Percentiles rank a stretch among this genome's conserved stretches.
Conservation (phyloP, 345 rosid species). For the Murraya paniculata region DNA sequence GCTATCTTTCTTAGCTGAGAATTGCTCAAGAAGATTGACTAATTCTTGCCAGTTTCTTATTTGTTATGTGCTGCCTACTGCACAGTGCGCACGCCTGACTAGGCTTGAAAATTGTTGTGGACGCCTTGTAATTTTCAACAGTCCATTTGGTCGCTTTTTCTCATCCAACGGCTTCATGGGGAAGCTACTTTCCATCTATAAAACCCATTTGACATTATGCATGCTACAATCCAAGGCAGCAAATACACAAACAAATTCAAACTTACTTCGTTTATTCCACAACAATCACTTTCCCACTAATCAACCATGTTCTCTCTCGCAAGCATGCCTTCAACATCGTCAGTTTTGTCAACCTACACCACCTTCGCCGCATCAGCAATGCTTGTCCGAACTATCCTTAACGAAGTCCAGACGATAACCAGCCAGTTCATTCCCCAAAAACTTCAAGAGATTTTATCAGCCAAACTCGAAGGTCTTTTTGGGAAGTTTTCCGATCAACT, state of each 20-base stretch:
- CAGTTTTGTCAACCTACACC: slow-evolving; percentile 22
- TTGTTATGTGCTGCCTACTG: no score
- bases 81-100: not conserved
- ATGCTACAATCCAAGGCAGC: not conserved
- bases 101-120: not conserved
- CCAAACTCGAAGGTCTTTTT: not conserved
- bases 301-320: slow-evolving; percentile 17
- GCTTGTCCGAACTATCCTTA: slow-evolving; percentile 6
- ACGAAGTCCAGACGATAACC: not conserved
- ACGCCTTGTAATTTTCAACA: not conserved
- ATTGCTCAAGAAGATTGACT: not conserved
- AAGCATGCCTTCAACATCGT: slow-evolving; percentile 25
- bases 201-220: not conserved
- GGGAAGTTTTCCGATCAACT: slow-evolving; percentile 10
- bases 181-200: not conserved
- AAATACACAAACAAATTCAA: not conserved
- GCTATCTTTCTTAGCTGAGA: not conserved
- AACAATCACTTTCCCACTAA: not conserved
- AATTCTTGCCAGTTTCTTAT: no score
- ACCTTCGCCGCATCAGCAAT: slow-evolving; percentile 17
- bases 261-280: not conserved
- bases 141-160: no score
- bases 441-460: not conserved
- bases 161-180: not conserved
- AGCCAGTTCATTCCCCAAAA: not conserved